phyloP scores from a whole-genome alignment of 352 stramenopile species.

The Phytophthora tentaculata region DNA sequence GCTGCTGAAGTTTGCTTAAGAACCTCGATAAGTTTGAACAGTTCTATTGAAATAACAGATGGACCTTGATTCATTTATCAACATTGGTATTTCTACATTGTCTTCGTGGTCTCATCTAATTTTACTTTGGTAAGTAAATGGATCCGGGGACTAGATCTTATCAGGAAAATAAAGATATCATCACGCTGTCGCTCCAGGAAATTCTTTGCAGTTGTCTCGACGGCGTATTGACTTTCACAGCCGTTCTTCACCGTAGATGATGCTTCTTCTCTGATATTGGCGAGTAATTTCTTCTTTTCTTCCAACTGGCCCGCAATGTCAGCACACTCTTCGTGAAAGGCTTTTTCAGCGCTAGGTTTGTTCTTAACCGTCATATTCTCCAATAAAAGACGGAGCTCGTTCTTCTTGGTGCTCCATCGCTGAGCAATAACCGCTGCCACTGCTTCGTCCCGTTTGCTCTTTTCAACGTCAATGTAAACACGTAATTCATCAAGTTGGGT shows the following conservation, averaged over 20 bases:
- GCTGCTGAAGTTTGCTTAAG: slow-evolving; percentile 23
- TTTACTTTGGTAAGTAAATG: slow-evolving; percentile 22
- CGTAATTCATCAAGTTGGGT: slow-evolving; percentile 42
- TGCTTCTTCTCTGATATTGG: background rate
- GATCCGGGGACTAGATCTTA: slow-evolving; percentile 17
- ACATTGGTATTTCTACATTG: background rate
- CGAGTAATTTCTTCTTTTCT: slow-evolving; percentile 4
- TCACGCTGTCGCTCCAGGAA: slow-evolving; percentile 24
- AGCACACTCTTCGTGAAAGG: slow-evolving; percentile 24
- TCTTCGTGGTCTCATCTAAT: background rate
- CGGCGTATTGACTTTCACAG: background rate
- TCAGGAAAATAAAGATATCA: slow-evolving; percentile 19
- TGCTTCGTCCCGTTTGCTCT: slow-evolving; percentile 23
- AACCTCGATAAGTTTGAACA: background rate
- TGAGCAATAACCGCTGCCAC: slow-evolving; percentile 21
- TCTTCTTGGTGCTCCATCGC: slow-evolving; percentile 4
- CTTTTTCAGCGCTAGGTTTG: slow-evolving; percentile 15
- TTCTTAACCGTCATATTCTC: slow-evolving; percentile 15
- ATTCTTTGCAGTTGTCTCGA: slow-evolving; percentile 8
- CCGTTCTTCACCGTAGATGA: background rate
- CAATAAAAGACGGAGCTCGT: slow-evolving; percentile 14
- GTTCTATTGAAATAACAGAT: no score
- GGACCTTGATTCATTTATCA: no score
- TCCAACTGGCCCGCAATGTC: slow-evolving; percentile 17
- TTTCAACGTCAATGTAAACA: slow-evolving; percentile 36